Evolutionary conservation across 108 stramenopile genomes (phyloP).

Genomic region (Asterionellopsis glacialis): DNA sequence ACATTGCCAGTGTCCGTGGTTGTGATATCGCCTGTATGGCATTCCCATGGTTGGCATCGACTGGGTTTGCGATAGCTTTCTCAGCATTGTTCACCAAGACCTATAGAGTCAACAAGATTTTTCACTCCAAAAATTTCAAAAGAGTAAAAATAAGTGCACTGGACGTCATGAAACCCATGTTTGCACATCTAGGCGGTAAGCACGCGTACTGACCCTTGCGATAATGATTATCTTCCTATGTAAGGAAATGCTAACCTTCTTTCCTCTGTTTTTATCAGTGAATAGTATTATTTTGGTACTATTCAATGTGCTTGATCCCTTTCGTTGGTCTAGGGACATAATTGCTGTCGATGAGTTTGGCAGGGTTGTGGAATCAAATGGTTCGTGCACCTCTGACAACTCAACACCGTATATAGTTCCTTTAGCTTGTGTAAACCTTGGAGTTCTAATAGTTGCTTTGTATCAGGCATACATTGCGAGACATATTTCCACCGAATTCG

Average conservation of each 20-base stretch:
- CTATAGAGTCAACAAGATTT: constrained; percentile 43
- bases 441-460: constrained; percentile 25
- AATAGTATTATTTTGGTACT: no score
- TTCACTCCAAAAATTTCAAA: constrained; percentile 18
- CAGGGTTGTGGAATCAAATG: not conserved
- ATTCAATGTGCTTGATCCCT: not conserved
- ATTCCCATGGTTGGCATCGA: constrained; percentile 32
- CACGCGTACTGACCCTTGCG: not conserved
- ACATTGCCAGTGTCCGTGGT: constrained; percentile 2
- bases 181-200: constrained; percentile 8
- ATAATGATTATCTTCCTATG: not conserved
- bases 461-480: constrained; percentile 46
- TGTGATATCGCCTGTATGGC: constrained; percentile 29
- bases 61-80: constrained; percentile 44
- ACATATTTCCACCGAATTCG: constrained; percentile 37
- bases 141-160: constrained; percentile 40
- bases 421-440: constrained; percentile 20
- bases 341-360: not conserved
- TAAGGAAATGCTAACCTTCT: no score
- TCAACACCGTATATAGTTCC: constrained; percentile 3
- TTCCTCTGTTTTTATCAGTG: no score
- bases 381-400: not conserved
- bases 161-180: constrained; percentile 47
- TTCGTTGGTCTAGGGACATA: not conserved
- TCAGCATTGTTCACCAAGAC: constrained; percentile 49